A percentile compares a stretch with the other conserved stretches of the same genome.
These are phyloP conservation scores for Trebouxia sp. DNA, from an alignment of 139 green algal genomes.

Conservation along the genomic window DNA sequence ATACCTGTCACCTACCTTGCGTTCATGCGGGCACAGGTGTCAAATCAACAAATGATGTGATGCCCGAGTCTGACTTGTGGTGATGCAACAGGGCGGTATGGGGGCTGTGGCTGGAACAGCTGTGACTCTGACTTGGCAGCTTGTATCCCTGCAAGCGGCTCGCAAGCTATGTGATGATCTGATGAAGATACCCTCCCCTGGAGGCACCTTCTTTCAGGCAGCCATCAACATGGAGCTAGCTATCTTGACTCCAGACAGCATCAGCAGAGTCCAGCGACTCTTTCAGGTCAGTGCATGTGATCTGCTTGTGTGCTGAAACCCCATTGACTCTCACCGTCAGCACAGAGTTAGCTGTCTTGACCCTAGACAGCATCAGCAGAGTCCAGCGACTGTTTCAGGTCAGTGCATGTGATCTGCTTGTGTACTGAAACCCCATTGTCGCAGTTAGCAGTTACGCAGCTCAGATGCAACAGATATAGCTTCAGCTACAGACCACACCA, in stretches of 20 bases:
- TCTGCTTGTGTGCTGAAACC: too few relatives aligned
- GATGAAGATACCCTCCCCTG: constrained; percentile 55
- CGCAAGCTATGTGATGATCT: constrained; percentile 54
- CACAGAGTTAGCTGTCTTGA: constrained; percentile 45
- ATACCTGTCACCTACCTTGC: too few relatives aligned
- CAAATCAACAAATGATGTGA: too few relatives aligned
- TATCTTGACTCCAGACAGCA: too few relatives aligned
- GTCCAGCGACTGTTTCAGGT: constrained; percentile 54
- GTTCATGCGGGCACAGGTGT: too few relatives aligned
- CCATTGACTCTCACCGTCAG: too few relatives aligned
- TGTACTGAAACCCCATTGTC: too few relatives aligned
- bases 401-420: neutral
- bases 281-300: constrained; percentile 46
- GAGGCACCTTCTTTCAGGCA: constrained; percentile 59
- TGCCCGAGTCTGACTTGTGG: too few relatives aligned
- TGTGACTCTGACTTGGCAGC: constrained; percentile 20
- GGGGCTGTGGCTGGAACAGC: constrained; percentile 47
- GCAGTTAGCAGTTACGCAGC: too few relatives aligned
- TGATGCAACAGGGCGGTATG: constrained; percentile 48
- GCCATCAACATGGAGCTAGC: constrained; percentile 58
- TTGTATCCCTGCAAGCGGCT: constrained; percentile 43
- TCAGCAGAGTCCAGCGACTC: constrained; percentile 33
- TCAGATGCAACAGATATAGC: too few relatives aligned
- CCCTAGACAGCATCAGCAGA: neutral
- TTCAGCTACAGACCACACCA: too few relatives aligned